Base-by-base conservation (phyloP, 2,329 filamentous ascomycete species). In the Epichloe festucae region DNA sequence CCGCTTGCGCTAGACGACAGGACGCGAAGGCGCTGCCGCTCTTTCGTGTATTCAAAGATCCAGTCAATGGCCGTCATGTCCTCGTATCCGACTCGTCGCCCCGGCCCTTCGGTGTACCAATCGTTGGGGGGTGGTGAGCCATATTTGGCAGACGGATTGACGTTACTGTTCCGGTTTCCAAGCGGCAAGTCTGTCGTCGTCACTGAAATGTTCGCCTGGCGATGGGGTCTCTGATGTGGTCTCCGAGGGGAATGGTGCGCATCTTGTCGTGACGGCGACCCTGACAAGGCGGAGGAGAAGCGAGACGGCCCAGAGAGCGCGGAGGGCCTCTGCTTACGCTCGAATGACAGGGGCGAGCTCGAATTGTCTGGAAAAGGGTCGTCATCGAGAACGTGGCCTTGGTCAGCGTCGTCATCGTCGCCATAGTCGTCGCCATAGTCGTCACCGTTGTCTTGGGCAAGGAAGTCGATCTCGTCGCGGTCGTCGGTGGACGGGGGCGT, bases 41-140 rank as follows among this genome's bases (percentile, higher is more conserved):
- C 93, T 67, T 96, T 96, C 49, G 87, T 93, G 64, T 97, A 95
- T 68, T 98, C 93, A 61, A 95, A 97, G 64, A 97, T 97, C 93
- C 93, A 98, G 72, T 98, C 93, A 65, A 98, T 98, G 53, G 93
- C 91, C 15, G 91, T 96, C 65, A 96, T 75, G 69, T 98, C 87
- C 63, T 96, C 91, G 70, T 98, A 98, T 51, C 87, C 91, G 39
- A 96, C 90, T 62, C 93, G 81, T 50, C 89, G 81, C 1, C 90
- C 90, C 0, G 88, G 89, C 1, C 89, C 89, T 67, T 96, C 91
- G 46, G 85, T 77, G 64, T 94, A 87, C 91, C 91, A 97, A 67
- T 97, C 91, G 45, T 76, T 65, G 4, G 75, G 67, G 5, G 5
- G 75, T 31, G 27, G 68, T 34, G 65, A 62, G 49, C 69, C 72